A percentile compares a stretch with the other conserved stretches of the same genome.
These are phyloP conservation scores for Yarrowia yakushimensis DNA, from an alignment of 805 yeast genomes.

Conservation along the genomic window DNA sequence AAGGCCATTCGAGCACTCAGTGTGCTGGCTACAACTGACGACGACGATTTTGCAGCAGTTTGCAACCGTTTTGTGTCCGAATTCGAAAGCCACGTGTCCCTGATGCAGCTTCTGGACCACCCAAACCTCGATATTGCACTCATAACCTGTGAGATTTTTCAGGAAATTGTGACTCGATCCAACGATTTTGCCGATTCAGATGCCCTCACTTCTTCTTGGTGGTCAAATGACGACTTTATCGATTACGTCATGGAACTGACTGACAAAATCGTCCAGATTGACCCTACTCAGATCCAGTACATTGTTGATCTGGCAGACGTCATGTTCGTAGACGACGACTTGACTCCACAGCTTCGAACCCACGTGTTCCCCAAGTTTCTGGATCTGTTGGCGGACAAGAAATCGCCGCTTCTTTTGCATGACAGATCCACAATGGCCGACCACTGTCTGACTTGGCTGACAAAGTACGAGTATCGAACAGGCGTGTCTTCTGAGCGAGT, in stretches of 20 bases:
- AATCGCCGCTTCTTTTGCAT: not conserved
- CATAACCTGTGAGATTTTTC: conserved; percentile 10
- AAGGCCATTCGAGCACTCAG: conserved; percentile 28
- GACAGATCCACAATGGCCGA: conserved; percentile 9
- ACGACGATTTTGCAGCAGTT: not conserved
- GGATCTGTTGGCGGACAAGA: not conserved
- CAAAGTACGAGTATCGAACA: not conserved
- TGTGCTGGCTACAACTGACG: not conserved
- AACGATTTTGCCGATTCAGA: not conserved
- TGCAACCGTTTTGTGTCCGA: not conserved
- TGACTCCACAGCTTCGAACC: not conserved
- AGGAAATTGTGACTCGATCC: not conserved
- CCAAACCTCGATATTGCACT: conserved; percentile 12
- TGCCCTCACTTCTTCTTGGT: not conserved
- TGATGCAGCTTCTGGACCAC: conserved; percentile 13
- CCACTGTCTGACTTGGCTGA: not conserved
- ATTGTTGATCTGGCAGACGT: not conserved
- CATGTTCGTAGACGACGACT: not conserved
- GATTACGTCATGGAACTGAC: not conserved
- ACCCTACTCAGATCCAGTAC: not conserved
- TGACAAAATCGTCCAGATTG: not conserved
- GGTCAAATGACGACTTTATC: not conserved
- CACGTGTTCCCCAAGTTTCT: conserved; percentile 1
- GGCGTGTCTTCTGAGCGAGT: not conserved
- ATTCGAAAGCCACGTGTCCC: not conserved